Evolutionary conservation across 108 stramenopile genomes (phyloP).

Genomic region (Licmophora abbreviata): DNA sequence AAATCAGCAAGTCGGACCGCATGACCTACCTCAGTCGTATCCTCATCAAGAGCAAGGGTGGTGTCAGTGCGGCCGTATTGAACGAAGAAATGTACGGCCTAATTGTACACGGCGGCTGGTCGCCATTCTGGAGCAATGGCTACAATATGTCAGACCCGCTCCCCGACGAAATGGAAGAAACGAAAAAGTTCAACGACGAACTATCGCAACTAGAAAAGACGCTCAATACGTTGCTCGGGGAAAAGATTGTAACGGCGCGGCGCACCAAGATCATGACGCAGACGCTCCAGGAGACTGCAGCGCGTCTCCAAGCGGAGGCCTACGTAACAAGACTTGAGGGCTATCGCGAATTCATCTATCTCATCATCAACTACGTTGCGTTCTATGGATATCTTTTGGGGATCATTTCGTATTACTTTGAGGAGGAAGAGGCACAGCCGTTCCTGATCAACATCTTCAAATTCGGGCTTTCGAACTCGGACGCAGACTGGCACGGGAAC

Average conservation of each 20-base stretch:
- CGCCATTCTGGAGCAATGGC: conserved; percentile 54
- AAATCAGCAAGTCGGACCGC: conserved; percentile 23
- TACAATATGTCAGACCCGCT: conserved; percentile 5
- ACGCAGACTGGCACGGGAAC: conserved; percentile 81
- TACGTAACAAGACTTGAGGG: conserved; percentile 32
- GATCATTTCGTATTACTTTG: conserved; percentile 52
- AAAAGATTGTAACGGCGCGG: conserved; percentile 9
- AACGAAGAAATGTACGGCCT: conserved; percentile 24
- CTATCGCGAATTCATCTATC: conserved; percentile 70
- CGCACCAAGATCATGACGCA: conserved; percentile 21
- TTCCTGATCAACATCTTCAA: conserved; percentile 30
- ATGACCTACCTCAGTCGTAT: conserved; percentile 38
- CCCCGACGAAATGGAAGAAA: conserved; percentile 13
- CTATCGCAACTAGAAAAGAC: conserved; percentile 13
- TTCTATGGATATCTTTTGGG: conserved; percentile 76
- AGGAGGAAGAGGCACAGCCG: conserved; percentile 48
- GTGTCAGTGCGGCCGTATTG: conserved; percentile 5
- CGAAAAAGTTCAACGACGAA: conserved; percentile 23
- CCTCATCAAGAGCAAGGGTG: conserved; percentile 6
- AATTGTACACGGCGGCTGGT: conserved; percentile 38
- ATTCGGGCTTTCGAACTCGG: conserved; percentile 41
- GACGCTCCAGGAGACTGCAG: conserved; percentile 10
- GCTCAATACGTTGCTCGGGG: conserved; percentile 16
- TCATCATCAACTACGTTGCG: conserved; percentile 75
- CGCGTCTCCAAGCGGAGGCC: conserved; percentile 14